Base-by-base conservation (phyloP, 176 grass and related monocot species). In the Eleusine coracana region DNA sequence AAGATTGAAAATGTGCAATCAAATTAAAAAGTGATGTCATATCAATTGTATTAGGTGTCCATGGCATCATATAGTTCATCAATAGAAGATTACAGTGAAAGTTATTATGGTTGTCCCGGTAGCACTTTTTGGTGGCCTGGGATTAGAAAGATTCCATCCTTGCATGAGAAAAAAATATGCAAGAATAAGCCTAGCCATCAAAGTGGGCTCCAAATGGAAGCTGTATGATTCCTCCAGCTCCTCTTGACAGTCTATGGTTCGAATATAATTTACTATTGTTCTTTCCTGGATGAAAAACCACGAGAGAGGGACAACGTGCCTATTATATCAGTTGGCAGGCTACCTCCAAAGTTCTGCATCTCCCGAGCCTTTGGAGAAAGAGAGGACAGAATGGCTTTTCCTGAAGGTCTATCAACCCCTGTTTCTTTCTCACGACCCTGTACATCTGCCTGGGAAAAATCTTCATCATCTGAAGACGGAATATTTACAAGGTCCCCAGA, bases 221-320 rank as follows among this genome's bases (percentile, higher is more conserved):
- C 56, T 66, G 29, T 2, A 25, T 71, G 65, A 37, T 38, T 76
- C 82, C 29, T 66, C 27, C 10, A 66, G 56, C 28, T 82, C 74
- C 50, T 51, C 40, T 72, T 63, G 36, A 28, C 55, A 59, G 34
- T 75, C 73, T 16, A 73, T 34, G 36, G 27, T 75, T n/a, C n/a
- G n/a, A 62, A 64, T 84, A 50, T 48, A 73, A 5, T 81, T 86
- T 80, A 66, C 50, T 25, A 70, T 55, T 87, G 80, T 50, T 54
- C 49, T 83, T 83, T 88, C 52, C 70, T 61, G 11, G 67, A 73
- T 4, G 78, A 75, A 61, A 89, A 87, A 63, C 70, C 90, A 74
- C 92, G 90, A 40, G 90, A 87, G 37, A 94, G 90, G 17, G 88
- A 89, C 8, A 94, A 78, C 0, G 77, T 68, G n/a, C 82, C 85